Conservation (phyloP, 768 basidiomycete species). For the Auricularia heimuer region DNA sequence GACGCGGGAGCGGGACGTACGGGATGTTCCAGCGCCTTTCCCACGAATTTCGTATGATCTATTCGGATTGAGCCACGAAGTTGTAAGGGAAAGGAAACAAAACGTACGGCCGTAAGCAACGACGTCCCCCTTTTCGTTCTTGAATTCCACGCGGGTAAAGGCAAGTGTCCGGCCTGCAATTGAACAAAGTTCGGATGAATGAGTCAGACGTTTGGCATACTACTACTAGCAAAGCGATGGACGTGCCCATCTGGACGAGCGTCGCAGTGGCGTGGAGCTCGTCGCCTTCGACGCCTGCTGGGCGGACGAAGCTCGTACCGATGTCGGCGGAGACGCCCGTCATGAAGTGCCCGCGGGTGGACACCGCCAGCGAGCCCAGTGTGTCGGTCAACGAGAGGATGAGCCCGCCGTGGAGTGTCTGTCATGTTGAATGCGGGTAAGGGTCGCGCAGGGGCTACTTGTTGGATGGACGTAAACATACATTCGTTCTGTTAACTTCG, state of each 20-base stretch:
- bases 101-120: constrained; percentile 74
- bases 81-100: not conserved
- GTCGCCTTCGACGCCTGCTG: constrained; percentile 65
- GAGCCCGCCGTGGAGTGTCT: constrained; percentile 71
- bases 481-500: constrained; percentile 55
- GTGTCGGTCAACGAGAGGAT: constrained; percentile 78
- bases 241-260: constrained; percentile 61
- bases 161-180: constrained; percentile 64
- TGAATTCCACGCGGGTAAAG: constrained; percentile 75
- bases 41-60: constrained; percentile 81
- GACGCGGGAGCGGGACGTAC: constrained; percentile 17
- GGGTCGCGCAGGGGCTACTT: not conserved
- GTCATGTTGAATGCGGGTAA: constrained; percentile 12
- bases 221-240: too few species aligned
- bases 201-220: too few species aligned
- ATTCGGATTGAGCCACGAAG: not conserved
- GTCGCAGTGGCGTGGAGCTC: constrained; percentile 52
- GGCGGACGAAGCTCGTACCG: constrained; percentile 64
- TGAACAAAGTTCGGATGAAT: too few species aligned
- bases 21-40: constrained; percentile 44
- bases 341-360: constrained; percentile 74
- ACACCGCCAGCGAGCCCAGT: constrained; percentile 74
- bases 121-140: constrained; percentile 48
- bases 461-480: constrained; percentile 21
- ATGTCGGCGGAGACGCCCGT: constrained; percentile 83